phyloP scores from a whole-genome alignment of 345 rosid genomes.

The Raphanus raphanistrum region DNA sequence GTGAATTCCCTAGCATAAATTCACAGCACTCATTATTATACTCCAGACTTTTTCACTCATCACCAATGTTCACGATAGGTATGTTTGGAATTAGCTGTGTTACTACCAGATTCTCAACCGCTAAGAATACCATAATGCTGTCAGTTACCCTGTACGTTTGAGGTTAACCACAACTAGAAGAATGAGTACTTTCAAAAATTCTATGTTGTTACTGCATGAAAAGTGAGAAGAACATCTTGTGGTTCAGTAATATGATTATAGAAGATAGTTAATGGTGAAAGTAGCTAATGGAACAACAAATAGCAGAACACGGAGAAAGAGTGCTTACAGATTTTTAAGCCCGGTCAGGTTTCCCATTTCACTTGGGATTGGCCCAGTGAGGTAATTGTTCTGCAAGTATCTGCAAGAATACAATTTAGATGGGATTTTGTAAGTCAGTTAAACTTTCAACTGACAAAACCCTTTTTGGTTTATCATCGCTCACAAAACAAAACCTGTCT shows the following conservation, averaged over 20 bases:
- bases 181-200: too few species aligned
- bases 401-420: slow-evolving; percentile 44
- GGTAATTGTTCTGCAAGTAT: slow-evolving; percentile 88
- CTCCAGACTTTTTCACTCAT: background rate
- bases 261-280: background rate
- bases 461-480: background rate
- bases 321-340: slow-evolving; percentile 67
- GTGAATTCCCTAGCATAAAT: slow-evolving; percentile 12
- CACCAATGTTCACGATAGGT: background rate
- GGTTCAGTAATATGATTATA: too few species aligned
- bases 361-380: slow-evolving; percentile 75
- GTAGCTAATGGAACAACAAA: background rate
- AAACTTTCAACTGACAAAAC: background rate
- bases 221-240: background rate
- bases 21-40: slow-evolving; percentile 7
- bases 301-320: slow-evolving; percentile 25
- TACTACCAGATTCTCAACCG: slow-evolving; percentile 8
- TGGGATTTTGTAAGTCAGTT: slow-evolving; percentile 8
- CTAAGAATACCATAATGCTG: background rate
- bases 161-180: too few species aligned
- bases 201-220: too few species aligned
- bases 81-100: background rate
- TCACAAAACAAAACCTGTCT: background rate
- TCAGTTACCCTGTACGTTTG: too few species aligned
- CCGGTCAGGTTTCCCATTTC: slow-evolving; percentile 79